Base-by-base conservation (phyloP, 495 filamentous ascomycete genomes). In the Aspergillus kassunensis region DNA sequence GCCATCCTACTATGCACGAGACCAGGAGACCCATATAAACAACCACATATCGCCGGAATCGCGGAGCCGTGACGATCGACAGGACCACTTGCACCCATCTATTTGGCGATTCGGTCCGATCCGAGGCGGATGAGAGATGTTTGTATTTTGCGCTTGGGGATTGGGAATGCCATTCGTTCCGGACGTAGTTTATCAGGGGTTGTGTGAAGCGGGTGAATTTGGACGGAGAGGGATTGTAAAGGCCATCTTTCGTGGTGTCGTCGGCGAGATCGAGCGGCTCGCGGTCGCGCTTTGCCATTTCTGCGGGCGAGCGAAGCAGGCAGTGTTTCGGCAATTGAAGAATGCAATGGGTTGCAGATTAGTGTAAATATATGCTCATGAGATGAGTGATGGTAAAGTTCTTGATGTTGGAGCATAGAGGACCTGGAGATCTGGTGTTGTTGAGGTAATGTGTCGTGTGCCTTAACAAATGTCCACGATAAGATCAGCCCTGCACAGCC, bases 151-250 rank as follows among this genome's bases (percentile, higher is more conserved):
- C 52, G 43, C 54, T 50, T 0, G 54, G n/a, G n/a, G n/a, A n/a
- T n/a, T n/a, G n/a, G n/a, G n/a, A 46, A 57, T 72, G 67, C 76
- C 77, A 78, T 42, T 69, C 73, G 50, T 80, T 79, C 16, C 66
- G 68, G 13, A 71, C 67, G 20, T 64, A 69, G 44, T 78, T 62
- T 51, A 80, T 69, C 11, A 80, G 60, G 2, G 76, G 75, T 8
- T 65, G 59, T 5, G 64, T 53, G 51, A 57, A 49, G 25, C 55
- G 55, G 11, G 59, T 15, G 18, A 61, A 33, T 8, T 56, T 56
- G 4, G 36, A 35, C 6, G 37, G 39, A 19, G 35, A 37, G 33
- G 41, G 35, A 5, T 37, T 54, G 49, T 49, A 49, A 34, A 49
- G 41, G 1, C 53, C 55, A 44, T 57, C 51, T 24, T 57, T 39